Evolutionary conservation across 768 basidiomycete species (phyloP).

Genomic region (Amanita phalloides): DNA sequence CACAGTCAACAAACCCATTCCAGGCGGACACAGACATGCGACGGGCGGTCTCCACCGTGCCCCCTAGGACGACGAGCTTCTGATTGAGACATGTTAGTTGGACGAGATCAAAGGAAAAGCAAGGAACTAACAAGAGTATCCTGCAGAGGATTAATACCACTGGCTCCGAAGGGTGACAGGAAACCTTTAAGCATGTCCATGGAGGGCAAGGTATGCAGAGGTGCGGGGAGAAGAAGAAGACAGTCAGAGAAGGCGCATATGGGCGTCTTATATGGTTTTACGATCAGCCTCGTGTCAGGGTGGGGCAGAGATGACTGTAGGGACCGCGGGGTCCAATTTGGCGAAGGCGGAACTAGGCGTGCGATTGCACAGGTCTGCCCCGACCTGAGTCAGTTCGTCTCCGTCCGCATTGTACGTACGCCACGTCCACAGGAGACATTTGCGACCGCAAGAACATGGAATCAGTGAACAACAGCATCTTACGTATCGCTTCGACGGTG

Average conservation of each 20-base stretch:
- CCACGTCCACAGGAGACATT: neutral
- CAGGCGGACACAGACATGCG: constrained; percentile 76
- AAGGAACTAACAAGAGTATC: constrained; percentile 56
- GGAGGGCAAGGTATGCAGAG: constrained; percentile 15
- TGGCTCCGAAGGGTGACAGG: constrained; percentile 52
- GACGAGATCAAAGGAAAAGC: neutral
- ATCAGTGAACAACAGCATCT: neutral
- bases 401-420: neutral
- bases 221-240: constrained; percentile 23
- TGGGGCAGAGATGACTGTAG: neutral
- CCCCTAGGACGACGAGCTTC: constrained; percentile 89
- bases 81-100: constrained; percentile 15
- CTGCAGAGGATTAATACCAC: constrained; percentile 60
- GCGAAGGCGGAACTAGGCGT: neutral
- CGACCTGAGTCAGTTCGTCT: neutral
- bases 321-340: constrained; percentile 3
- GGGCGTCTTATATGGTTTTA: constrained; percentile 31
- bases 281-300: constrained; percentile 28
- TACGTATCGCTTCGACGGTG: neutral
- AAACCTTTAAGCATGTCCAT: constrained; percentile 70
- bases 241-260: constrained; percentile 24
- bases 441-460: neutral
- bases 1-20: constrained; percentile 86
- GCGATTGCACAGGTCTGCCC: neutral
- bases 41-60: constrained; percentile 79